Evolutionary conservation across 768 basidiomycete genomes (phyloP).

Genomic region (Tylopilus sp.): DNA sequence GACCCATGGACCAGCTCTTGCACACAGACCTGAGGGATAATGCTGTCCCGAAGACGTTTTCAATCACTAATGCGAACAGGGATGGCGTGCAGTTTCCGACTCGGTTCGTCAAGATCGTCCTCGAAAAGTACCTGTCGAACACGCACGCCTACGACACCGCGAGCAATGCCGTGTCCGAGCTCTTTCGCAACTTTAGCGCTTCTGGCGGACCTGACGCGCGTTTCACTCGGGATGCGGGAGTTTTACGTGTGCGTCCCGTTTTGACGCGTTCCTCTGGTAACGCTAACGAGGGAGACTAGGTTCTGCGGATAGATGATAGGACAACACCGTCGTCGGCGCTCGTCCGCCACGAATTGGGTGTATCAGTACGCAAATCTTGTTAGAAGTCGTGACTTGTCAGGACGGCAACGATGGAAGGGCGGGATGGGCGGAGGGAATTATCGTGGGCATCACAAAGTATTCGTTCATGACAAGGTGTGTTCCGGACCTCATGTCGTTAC

Average conservation of each 20-base stretch:
- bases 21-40: constrained; percentile 67
- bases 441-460: too few species aligned
- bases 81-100: constrained; percentile 59
- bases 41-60: constrained; percentile 57
- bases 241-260: constrained; percentile 60
- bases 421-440: constrained; percentile 31
- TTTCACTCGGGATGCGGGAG: constrained; percentile 62
- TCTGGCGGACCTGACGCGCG: too few species aligned
- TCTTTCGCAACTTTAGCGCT: constrained; percentile 66
- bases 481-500: too few species aligned
- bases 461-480: too few species aligned
- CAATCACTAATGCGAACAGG: constrained; percentile 52
- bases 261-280: too few species aligned
- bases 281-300: constrained; percentile 31
- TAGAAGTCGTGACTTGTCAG: constrained; percentile 31
- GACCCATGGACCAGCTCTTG: constrained; percentile 68
- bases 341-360: constrained; percentile 61
- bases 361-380: constrained; percentile 62
- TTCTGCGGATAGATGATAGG: constrained; percentile 59
- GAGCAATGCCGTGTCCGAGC: constrained; percentile 53
- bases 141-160: constrained; percentile 26
- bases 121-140: constrained; percentile 47
- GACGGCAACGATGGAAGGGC: too few species aligned
- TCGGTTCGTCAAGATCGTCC: constrained; percentile 71
- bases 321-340: constrained; percentile 35